Percentiles rank a stretch among this genome's conserved stretches.
Conservation (phyloP, 208 protist species). For the Leishmania gerbilli region DNA sequence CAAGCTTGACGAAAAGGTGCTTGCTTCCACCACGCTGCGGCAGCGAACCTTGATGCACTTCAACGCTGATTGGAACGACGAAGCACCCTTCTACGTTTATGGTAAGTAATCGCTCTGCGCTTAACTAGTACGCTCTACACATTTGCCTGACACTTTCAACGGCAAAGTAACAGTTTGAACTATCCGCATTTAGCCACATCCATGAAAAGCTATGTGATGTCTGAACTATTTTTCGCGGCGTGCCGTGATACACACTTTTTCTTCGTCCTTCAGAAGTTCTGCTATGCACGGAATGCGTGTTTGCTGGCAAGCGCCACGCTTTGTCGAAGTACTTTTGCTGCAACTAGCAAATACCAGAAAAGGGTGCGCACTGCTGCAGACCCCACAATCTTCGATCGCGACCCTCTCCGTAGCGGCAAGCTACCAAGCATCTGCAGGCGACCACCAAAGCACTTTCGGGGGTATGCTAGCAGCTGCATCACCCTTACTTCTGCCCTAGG, state of each 20-base stretch:
- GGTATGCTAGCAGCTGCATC: not conserved
- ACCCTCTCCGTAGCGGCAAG: constrained; percentile 2
- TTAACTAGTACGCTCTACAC: not conserved
- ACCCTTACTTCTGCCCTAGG: not conserved
- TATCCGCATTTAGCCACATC: not conserved
- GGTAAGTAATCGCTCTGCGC: not conserved
- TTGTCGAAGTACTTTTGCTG: no score
- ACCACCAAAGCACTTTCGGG: not conserved
- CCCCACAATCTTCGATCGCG: not conserved
- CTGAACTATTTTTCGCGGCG: not conserved
- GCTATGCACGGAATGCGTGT: not conserved
- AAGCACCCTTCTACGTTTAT: constrained; percentile 84
- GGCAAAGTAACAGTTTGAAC: not conserved
- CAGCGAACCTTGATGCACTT: constrained; percentile 57
- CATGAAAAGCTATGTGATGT: not conserved
- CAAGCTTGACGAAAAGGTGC: constrained; percentile 54
- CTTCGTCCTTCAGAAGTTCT: not conserved
- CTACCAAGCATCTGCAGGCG: not conserved
- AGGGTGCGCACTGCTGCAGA: not conserved
- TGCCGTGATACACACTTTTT: not conserved
- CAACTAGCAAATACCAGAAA: not conserved
- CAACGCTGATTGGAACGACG: constrained; percentile 76
- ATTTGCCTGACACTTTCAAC: not conserved
- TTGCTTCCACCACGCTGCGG: constrained; percentile 34
- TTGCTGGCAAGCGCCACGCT: not conserved